Conservation (phyloP, 805 yeast genomes). For the Zygotorulaspora florentina region DNA sequence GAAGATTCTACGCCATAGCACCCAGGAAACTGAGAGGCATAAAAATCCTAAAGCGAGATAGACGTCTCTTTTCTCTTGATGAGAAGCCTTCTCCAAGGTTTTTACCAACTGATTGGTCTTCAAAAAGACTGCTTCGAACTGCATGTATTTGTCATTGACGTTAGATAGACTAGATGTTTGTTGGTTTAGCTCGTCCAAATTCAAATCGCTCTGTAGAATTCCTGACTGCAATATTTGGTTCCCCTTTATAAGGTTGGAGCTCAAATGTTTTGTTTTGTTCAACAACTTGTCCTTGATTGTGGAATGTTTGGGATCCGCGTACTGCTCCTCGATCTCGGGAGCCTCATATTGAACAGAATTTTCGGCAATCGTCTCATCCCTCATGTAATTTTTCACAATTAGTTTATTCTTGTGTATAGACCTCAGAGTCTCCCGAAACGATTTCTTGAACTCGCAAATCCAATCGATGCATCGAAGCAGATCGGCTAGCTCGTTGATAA, state of each 20-base stretch:
- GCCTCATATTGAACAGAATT: slow-evolving; percentile 8
- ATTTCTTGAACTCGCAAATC: slow-evolving; percentile 18
- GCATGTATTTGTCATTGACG: slow-evolving; percentile 32
- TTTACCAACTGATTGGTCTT: slow-evolving; percentile 32
- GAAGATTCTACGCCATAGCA: slow-evolving; percentile 35
- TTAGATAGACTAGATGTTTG: slow-evolving; percentile 30
- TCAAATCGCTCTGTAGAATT: slow-evolving; percentile 34
- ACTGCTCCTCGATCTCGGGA: background rate
- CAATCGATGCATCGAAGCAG: slow-evolving; percentile 20
- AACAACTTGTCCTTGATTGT: slow-evolving; percentile 29
- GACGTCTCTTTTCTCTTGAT: slow-evolving; percentile 34
- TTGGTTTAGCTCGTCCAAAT: slow-evolving; percentile 32
- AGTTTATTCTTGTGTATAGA: slow-evolving; percentile 4
- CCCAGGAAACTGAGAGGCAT: slow-evolving; percentile 30
- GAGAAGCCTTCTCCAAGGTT: slow-evolving; percentile 30
- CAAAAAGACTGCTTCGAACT: slow-evolving; percentile 27
- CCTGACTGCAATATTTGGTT: slow-evolving; percentile 33
- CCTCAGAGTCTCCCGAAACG: slow-evolving; percentile 5
- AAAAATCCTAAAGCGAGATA: slow-evolving; percentile 31
- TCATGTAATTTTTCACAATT: slow-evolving; percentile 15
- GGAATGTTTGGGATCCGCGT: slow-evolving; percentile 1
- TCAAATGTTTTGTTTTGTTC: slow-evolving; percentile 27
- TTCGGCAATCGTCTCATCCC: slow-evolving; percentile 19
- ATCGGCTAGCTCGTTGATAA: slow-evolving; percentile 4
- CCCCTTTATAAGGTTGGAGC: slow-evolving; percentile 30